Base-by-base conservation (phyloP, 768 basidiomycete genomes). In the Trametes sanguinea region DNA sequence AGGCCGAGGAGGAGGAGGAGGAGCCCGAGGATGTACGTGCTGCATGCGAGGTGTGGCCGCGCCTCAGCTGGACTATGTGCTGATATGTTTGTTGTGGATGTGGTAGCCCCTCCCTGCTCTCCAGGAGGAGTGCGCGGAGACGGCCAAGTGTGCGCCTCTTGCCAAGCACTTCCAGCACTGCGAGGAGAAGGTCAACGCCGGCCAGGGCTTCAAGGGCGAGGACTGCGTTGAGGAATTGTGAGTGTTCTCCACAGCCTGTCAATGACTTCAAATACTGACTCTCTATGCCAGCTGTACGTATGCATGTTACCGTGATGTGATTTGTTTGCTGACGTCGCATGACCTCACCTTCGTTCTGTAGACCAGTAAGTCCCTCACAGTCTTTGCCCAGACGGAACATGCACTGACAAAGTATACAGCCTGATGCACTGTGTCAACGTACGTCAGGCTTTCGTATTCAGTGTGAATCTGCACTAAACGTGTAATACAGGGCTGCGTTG, bases 361-460 rank as follows among this genome's bases (percentile, higher is more conserved):
- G 84, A 91, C 84, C 92, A 90, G 89, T 92, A 73, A 68, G 88
- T 83, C 40, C 14, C 42, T 43, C 27, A 35, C 37, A 29, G 57
- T 60, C 58, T 51, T 48, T 47, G 4, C 52, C 4, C 30, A 32
- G 2, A 22, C 22, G 22, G 22, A 27, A 6, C 10, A 37, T 16
- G 58, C 46, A 51, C 53, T 66, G 48, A 70, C 55, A 68, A 44
- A 5, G 46, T 57, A 2, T 59, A 30, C 68, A 92, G 88, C 77
- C 83, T 93, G 87, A 95, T 95, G 92, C 94, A 95, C 79, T 95
- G 92, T 70, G 90, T 88, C 57, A 92, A 95, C 67, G 92, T 93
- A 78, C 60, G 89, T 80, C 42, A 30, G 33, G 35, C 54, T 33
- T 27, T n/a, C 27, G 8, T 16, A 47, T 30, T 7, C 45, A 2